Evolutionary conservation across 2,329 filamentous ascomycete species (phyloP).

Genomic region (Botryosphaeria dothidea): DNA sequence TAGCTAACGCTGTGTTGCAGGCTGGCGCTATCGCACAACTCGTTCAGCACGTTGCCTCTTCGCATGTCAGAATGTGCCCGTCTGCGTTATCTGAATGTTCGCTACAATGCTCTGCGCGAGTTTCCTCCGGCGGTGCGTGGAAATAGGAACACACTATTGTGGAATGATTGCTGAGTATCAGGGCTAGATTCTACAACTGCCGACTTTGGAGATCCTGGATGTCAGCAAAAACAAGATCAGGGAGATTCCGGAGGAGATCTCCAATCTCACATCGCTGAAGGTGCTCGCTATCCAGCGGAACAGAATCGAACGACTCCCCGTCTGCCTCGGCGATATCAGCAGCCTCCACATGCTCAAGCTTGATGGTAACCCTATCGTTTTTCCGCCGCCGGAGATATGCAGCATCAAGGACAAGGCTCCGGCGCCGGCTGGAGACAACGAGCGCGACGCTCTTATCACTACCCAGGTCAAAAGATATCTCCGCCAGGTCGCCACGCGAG

Average conservation of each 20-base stretch:
- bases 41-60: constrained; percentile 66
- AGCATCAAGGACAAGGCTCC: constrained; percentile 41
- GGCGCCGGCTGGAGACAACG: constrained; percentile 56
- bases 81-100: constrained; percentile 76
- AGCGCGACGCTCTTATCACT: constrained; percentile 61
- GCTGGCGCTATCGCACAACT: constrained; percentile 80
- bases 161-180: constrained; percentile 28
- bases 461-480: constrained; percentile 62
- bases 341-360: constrained; percentile 88
- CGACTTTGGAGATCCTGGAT: constrained; percentile 88
- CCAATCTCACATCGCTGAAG: constrained; percentile 79
- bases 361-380: constrained; percentile 81
- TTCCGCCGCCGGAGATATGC: constrained; percentile 60
- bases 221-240: constrained; percentile 85
- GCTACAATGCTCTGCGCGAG: constrained; percentile 71
- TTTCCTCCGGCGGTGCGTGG: constrained; percentile 64
- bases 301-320: constrained; percentile 78
- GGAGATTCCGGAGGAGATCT: constrained; percentile 75
- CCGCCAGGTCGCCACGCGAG: constrained; percentile 43
- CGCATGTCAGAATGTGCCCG: constrained; percentile 76
- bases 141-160: not conserved
- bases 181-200: constrained; percentile 76
- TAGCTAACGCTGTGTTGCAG: constrained; percentile 45
- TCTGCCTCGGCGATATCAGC: constrained; percentile 84
- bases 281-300: constrained; percentile 88